These are phyloP conservation scores for Penicillium decumbens DNA, from an alignment of 2,329 filamentous ascomycete species.

Conservation along the genomic window DNA sequence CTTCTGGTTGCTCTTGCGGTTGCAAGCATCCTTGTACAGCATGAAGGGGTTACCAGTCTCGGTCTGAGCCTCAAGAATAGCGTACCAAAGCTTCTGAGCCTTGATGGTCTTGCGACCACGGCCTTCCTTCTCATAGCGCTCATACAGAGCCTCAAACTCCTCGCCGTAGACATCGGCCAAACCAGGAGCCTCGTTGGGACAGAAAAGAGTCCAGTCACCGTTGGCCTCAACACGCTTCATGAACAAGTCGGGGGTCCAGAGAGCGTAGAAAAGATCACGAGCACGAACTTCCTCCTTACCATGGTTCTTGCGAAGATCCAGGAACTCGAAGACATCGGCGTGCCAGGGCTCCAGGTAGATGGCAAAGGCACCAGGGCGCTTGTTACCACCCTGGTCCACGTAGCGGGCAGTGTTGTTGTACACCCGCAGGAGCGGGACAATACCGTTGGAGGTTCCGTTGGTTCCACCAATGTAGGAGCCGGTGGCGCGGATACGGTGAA, in stretches of 20 bases:
- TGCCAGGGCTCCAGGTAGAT: slow-evolving; percentile 99
- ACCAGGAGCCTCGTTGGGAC: slow-evolving; percentile 91
- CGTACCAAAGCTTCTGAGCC: slow-evolving; percentile 99
- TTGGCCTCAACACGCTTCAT: slow-evolving; percentile 99
- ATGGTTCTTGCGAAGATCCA: slow-evolving; percentile 98
- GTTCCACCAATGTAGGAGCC: slow-evolving; percentile 97
- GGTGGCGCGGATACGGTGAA: slow-evolving; percentile 93
- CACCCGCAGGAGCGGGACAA: slow-evolving; percentile 95
- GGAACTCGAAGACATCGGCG: slow-evolving; percentile 93
- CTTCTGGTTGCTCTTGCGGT: slow-evolving; percentile 99
- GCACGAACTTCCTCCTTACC: slow-evolving; percentile 97
- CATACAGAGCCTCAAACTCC: slow-evolving; percentile 92
- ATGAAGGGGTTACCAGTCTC: slow-evolving; percentile 99
- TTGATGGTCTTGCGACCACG: slow-evolving; percentile 87
- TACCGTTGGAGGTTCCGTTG: slow-evolving; percentile 95
- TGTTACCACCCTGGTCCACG: slow-evolving; percentile 98
- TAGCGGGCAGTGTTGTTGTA: slow-evolving; percentile 99
- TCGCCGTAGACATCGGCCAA: slow-evolving; percentile 96
- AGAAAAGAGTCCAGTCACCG: slow-evolving; percentile 95
- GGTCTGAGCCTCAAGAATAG: slow-evolving; percentile 94
- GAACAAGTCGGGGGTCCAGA: slow-evolving; percentile 99
- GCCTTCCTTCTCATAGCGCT: slow-evolving; percentile 80
- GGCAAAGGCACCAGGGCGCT: slow-evolving; percentile 95
- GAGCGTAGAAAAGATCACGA: slow-evolving; percentile 92
- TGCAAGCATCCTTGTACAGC: slow-evolving; percentile 98